A percentile compares a stretch with the other conserved stretches of the same genome.
These are phyloP conservation scores for Teunomyces lycoperdinae DNA, from an alignment of 805 yeast species.

Conservation along the genomic window DNA sequence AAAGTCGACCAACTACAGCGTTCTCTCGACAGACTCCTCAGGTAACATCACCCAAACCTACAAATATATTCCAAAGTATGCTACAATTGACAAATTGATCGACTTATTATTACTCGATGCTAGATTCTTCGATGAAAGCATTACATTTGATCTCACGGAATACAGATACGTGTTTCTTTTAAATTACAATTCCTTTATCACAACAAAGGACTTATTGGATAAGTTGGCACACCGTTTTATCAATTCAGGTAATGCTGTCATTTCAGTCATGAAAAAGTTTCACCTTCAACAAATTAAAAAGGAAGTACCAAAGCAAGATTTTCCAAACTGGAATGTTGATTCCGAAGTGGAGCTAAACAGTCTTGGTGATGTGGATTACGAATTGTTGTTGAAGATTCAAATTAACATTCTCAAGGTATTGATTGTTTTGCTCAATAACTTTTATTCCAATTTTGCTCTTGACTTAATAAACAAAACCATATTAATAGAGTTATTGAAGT, in stretches of 20 bases:
- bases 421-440: constrained; percentile 65
- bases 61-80: constrained; percentile 29
- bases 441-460: constrained; percentile 72
- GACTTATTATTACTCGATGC: constrained; percentile 76
- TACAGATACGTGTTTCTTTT: constrained; percentile 41
- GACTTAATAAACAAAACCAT: constrained; percentile 57
- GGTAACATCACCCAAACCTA: constrained; percentile 5
- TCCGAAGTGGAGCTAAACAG: constrained; percentile 33
- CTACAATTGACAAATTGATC: constrained; percentile 69
- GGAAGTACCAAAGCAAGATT: constrained; percentile 17
- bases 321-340: constrained; percentile 62
- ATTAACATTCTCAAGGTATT: constrained; percentile 78
- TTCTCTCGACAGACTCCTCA: constrained; percentile 14
- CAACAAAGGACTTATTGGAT: constrained; percentile 39
- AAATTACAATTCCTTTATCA: constrained; percentile 38
- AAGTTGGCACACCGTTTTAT: constrained; percentile 40
- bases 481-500: constrained; percentile 62
- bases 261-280: constrained; percentile 38
- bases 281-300: constrained; percentile 9
- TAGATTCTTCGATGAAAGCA: constrained; percentile 48
- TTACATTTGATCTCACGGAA: constrained; percentile 37
- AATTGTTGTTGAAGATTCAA: constrained; percentile 72
- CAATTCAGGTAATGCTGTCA: constrained; percentile 44
- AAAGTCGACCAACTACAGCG: constrained; percentile 19
- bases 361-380: constrained; percentile 56